Conservation (phyloP, 2,329 filamentous ascomycete genomes). For the Arthrobotrys sinensis region DNA sequence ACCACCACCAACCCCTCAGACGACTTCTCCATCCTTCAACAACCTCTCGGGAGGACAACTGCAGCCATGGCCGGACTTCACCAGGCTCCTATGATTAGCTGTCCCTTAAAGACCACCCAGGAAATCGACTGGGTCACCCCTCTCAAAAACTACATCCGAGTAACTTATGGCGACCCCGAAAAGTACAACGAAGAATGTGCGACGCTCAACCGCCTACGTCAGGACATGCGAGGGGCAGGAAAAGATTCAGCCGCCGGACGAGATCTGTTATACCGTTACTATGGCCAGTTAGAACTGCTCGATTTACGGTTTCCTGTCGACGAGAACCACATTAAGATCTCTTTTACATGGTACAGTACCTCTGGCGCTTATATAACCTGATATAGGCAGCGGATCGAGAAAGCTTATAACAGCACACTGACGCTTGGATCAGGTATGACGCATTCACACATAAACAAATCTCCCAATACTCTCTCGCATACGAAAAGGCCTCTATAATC, state of each 20-base stretch:
- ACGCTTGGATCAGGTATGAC: slow-evolving; percentile 81
- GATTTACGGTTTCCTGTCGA: slow-evolving; percentile 97
- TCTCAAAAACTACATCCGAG: slow-evolving; percentile 91
- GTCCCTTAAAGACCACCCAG: slow-evolving; percentile 78
- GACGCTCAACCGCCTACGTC: slow-evolving; percentile 91
- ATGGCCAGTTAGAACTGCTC: slow-evolving; percentile 94
- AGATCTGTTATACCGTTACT: slow-evolving; percentile 96
- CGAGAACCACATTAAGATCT: slow-evolving; percentile 99
- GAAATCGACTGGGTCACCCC: slow-evolving; percentile 98
- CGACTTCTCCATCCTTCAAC: slow-evolving; percentile 34
- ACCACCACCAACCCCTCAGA: slow-evolving; percentile 53
- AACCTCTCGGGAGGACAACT: slow-evolving; percentile 30
- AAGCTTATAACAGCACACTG: slow-evolving; percentile 63
- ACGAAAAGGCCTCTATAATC: slow-evolving; percentile 98
- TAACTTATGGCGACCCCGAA: slow-evolving; percentile 95
- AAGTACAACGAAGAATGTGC: slow-evolving; percentile 95
- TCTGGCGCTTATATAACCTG: slow-evolving; percentile 30
- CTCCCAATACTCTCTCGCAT: slow-evolving; percentile 94
- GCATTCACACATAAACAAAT: slow-evolving; percentile 99
- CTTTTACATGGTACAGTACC: slow-evolving; percentile 87
- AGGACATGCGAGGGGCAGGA: slow-evolving; percentile 97
- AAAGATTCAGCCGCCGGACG: slow-evolving; percentile 95
- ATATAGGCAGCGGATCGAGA: slow-evolving; percentile 6
- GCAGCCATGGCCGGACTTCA: slow-evolving; percentile 59
- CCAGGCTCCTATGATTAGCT: slow-evolving; percentile 61